phyloP scores from a whole-genome alignment of 169 alveolate genomes.

The Plasmodium inui region DNA sequence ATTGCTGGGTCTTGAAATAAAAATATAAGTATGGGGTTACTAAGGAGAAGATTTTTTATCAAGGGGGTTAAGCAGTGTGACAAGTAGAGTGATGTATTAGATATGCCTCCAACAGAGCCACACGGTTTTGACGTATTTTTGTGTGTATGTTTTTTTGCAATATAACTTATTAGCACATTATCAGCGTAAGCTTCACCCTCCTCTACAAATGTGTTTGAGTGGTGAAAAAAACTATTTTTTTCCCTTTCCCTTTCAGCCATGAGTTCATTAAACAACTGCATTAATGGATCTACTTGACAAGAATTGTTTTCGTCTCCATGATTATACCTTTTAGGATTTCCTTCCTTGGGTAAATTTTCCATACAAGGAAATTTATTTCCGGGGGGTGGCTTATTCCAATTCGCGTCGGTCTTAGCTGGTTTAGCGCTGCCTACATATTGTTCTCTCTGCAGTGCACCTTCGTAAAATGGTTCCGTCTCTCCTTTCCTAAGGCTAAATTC shows the following conservation, averaged over 20 bases:
- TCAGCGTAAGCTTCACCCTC: not conserved
- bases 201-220: not conserved
- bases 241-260: slow-evolving; percentile 16
- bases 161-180: not conserved
- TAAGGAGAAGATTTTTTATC: slow-evolving; percentile 9
- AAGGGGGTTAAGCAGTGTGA: not conserved
- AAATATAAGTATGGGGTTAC: slow-evolving; percentile 13
- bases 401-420: not conserved
- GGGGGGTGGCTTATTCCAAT: not conserved
- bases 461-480: not conserved
- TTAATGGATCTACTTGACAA: not conserved
- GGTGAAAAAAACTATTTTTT: slow-evolving; percentile 1
- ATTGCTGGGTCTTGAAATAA: not conserved
- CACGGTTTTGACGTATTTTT: not conserved
- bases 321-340: not conserved
- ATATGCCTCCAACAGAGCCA: not conserved
- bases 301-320: not conserved
- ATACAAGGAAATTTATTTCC: not conserved
- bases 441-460: not conserved
- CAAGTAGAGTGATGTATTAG: not conserved
- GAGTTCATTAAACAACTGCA: slow-evolving; percentile 8
- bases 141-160: not conserved
- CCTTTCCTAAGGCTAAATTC: not conserved
- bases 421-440: not conserved
- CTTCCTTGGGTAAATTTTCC: not conserved